phyloP scores from a whole-genome alignment of 2,329 filamentous ascomycete genomes.

The Fusarium sp. region DNA sequence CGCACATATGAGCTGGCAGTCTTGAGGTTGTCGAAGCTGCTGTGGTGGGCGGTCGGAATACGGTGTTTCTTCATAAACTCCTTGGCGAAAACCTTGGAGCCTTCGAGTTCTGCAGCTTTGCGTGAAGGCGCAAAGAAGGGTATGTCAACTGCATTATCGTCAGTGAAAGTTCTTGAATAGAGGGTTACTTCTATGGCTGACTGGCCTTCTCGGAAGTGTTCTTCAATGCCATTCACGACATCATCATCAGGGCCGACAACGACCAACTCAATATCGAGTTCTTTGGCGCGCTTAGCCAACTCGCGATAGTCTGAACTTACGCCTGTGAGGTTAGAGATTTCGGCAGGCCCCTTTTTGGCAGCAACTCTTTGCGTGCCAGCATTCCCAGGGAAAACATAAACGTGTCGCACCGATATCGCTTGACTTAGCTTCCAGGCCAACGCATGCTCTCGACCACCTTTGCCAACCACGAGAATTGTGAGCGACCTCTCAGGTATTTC shows the following conservation, averaged over 20 bases:
- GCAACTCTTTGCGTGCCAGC: conserved; percentile 65
- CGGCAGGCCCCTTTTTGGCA: conserved; percentile 52
- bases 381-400: conserved; percentile 69
- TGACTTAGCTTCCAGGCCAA: conserved; percentile 79
- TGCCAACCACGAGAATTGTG: conserved; percentile 74
- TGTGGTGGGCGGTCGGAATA: conserved; percentile 79
- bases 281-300: conserved; percentile 70
- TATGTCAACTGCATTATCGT: conserved; percentile 60
- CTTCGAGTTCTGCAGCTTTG: conserved; percentile 78
- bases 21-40: conserved; percentile 73
- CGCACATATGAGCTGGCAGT: conserved; percentile 71
- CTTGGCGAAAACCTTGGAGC: conserved; percentile 82
- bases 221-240: conserved; percentile 79
- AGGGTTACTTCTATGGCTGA: background rate
- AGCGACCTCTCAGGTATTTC: background rate
- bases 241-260: conserved; percentile 81
- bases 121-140: conserved; percentile 76
- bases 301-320: conserved; percentile 68
- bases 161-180: background rate
- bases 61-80: conserved; percentile 80
- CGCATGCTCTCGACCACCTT: conserved; percentile 80
- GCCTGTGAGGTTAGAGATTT: conserved; percentile 66
- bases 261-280: conserved; percentile 72
- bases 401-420: conserved; percentile 70
- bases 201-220: conserved; percentile 62